A percentile compares a stretch with the other conserved stretches of the same genome.
These are phyloP conservation scores for Cercis canadensis DNA, from an alignment of 306 rosid species.

Conservation along the genomic window DNA sequence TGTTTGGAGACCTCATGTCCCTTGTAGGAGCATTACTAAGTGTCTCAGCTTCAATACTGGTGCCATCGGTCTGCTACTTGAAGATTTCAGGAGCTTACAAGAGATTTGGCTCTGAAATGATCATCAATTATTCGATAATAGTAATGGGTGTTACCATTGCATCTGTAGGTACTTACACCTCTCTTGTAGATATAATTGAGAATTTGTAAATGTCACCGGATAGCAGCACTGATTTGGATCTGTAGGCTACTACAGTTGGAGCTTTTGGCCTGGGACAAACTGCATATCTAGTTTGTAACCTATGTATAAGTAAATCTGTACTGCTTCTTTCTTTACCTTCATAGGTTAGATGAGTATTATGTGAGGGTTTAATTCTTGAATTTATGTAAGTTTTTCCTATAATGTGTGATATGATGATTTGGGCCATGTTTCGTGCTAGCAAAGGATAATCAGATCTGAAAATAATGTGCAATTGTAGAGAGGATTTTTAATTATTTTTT, in stretches of 20 bases:
- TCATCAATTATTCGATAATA: conserved; percentile 41
- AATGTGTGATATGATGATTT: no score
- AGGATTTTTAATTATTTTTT: no score
- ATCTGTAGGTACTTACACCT: conserved; percentile 60
- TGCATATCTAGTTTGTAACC: neutral
- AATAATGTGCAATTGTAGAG: no score
- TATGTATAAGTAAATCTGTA: no score
- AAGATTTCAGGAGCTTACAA: conserved; percentile 66
- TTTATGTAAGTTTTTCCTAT: no score
- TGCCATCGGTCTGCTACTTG: conserved; percentile 76
- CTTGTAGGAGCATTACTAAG: conserved; percentile 74
- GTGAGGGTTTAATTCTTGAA: no score
- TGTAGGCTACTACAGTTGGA: neutral
- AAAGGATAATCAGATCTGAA: no score
- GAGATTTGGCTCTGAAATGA: conserved; percentile 50
- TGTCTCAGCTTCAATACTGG: conserved; percentile 59
- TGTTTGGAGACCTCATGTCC: conserved; percentile 64
- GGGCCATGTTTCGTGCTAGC: no score
- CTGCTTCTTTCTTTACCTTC: no score
- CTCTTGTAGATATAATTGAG: conserved; percentile 52
- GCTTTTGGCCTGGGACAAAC: no score
- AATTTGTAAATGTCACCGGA: conserved; percentile 30
- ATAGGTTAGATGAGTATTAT: no score
- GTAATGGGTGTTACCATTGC: conserved; percentile 57
- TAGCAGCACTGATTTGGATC: neutral